phyloP scores from a whole-genome alignment of 2,329 filamentous ascomycete species.

The Bipolaris gigantea region DNA sequence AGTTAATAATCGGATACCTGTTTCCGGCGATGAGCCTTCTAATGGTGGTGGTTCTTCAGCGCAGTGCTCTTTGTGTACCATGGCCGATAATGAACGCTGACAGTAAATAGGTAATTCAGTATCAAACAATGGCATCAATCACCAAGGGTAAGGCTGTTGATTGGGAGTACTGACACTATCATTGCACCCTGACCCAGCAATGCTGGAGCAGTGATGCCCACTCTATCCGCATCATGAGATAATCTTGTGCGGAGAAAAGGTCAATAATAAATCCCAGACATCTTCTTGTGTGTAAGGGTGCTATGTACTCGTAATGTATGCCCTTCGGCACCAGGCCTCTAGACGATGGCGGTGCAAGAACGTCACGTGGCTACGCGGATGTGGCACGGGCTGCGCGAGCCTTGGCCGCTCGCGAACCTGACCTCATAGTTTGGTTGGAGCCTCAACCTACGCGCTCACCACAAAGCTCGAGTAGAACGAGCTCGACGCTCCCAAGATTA shows the following conservation, averaged over 20 bases:
- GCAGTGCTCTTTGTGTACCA: background rate
- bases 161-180: background rate
- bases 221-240: background rate
- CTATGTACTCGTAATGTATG: background rate
- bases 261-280: too few relatives aligned
- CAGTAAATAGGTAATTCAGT: background rate
- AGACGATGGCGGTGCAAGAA: background rate
- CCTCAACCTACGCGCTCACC: background rate
- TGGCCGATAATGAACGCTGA: background rate
- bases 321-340: background rate
- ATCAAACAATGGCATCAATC: background rate
- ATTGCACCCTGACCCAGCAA: background rate
- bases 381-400: conserved; percentile 6
- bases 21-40: background rate
- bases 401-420: conserved; percentile 15
- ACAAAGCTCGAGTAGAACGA: background rate
- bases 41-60: background rate
- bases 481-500: background rate
- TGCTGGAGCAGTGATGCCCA: background rate
- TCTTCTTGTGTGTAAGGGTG: background rate
- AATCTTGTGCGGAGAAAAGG: background rate
- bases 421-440: conserved; percentile 10
- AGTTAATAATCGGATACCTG: background rate
- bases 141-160: background rate
- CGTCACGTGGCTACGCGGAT: conserved; percentile 17